Conservation (phyloP, 441 rosid species). For the Rhodomyrtus psidioides region DNA sequence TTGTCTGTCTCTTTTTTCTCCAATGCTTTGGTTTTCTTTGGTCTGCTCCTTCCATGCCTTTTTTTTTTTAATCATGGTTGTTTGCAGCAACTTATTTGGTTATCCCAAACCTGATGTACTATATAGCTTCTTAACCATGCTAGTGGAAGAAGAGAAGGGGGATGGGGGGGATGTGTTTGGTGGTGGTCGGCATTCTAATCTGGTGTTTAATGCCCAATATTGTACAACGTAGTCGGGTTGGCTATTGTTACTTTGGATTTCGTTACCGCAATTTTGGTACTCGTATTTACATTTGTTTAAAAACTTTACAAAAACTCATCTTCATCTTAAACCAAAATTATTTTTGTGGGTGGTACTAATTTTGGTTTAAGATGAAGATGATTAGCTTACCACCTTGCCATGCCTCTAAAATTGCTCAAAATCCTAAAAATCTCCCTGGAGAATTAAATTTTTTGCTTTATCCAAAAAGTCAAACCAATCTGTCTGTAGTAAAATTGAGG, state of each 20-base stretch:
- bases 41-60: background rate
- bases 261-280: background rate
- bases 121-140: too few relatives aligned
- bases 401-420: background rate
- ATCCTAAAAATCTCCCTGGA: background rate
- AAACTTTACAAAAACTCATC: too few relatives aligned
- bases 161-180: background rate
- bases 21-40: background rate
- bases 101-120: too few relatives aligned
- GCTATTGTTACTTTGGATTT: background rate
- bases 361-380: background rate
- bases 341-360: background rate
- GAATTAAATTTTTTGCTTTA: background rate
- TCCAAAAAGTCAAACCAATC: background rate
- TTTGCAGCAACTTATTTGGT: background rate
- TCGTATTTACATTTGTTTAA: background rate
- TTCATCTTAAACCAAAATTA: too few relatives aligned
- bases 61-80: background rate
- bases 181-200: background rate
- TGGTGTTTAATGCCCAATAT: too few relatives aligned
- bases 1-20: background rate
- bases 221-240: background rate
- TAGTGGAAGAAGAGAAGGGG: too few relatives aligned
- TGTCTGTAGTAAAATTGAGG: background rate
- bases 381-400: background rate